phyloP scores from a whole-genome alignment of 257 asterid species.

The Fraxinus excelsior region DNA sequence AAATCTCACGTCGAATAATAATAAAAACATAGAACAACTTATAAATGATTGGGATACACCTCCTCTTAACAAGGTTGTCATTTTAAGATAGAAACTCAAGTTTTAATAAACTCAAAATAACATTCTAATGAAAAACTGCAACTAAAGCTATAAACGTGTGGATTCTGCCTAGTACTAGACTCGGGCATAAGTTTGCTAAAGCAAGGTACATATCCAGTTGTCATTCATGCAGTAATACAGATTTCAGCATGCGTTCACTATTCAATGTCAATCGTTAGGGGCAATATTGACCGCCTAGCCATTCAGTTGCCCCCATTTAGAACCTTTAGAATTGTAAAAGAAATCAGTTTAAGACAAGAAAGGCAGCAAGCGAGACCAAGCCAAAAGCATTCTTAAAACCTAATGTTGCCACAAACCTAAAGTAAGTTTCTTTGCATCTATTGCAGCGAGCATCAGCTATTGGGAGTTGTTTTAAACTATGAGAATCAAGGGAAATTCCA shows the following conservation, averaged over 20 bases:
- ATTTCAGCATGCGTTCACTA: not conserved
- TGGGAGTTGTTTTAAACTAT: slow-evolving; percentile 4
- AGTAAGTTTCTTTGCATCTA: not conserved
- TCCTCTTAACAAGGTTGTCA: too few species aligned
- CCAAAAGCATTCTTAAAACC: not conserved
- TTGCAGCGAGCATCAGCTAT: slow-evolving; percentile 42
- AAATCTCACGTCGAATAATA: too few species aligned
- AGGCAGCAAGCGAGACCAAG: not conserved
- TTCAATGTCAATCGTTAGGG: too few species aligned
- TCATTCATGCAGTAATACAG: not conserved
- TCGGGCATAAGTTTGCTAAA: too few species aligned
- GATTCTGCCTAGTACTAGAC: not conserved
- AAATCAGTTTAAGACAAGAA: not conserved
- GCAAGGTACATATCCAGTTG: not conserved
- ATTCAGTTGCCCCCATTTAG: not conserved
- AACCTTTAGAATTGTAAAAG: not conserved
- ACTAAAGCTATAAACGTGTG: not conserved
- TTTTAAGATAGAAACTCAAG: too few species aligned
- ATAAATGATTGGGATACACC: too few species aligned
- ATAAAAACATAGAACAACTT: too few species aligned
- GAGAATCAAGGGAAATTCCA: not conserved
- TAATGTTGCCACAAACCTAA: not conserved
- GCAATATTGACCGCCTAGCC: too few species aligned
- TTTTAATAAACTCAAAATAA: too few species aligned
- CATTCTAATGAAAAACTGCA: not conserved